Percentiles rank a stretch among this genome's conserved stretches.
Conservation (phyloP, 257 asterid genomes). For the Cynanchum wilfordii region DNA sequence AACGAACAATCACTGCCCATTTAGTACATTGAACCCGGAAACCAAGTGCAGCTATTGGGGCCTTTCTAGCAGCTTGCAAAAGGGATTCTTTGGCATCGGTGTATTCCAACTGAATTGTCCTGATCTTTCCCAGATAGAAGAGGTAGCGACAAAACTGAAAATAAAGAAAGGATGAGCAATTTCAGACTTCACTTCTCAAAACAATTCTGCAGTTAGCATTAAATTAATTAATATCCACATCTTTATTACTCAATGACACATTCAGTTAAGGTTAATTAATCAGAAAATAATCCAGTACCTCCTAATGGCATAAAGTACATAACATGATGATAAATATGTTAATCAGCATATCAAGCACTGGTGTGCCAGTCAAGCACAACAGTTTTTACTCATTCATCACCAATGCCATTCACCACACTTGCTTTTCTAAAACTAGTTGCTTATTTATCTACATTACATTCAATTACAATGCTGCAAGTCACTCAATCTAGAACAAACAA, state of each 20-base stretch:
- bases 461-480: not conserved
- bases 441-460: not conserved
- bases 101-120: conserved; percentile 91
- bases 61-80: conserved; percentile 93
- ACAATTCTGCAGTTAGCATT: not conserved
- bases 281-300: not conserved
- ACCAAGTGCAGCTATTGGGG: conserved; percentile 84
- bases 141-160: conserved; percentile 85
- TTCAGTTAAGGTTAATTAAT: not conserved
- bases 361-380: not conserved
- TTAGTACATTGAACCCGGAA: conserved; percentile 81
- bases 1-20: conserved; percentile 92
- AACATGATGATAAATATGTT: not conserved
- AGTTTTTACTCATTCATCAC: not conserved
- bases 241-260: not conserved
- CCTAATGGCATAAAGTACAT: too few relatives aligned
- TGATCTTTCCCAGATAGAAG: conserved; percentile 88
- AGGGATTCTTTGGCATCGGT: conserved; percentile 97
- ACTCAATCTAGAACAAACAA: not conserved
- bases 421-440: not conserved
- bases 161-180: conserved; percentile 7
- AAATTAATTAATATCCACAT: not conserved
- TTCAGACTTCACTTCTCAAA: not conserved
- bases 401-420: not conserved
- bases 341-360: too few relatives aligned